A percentile compares a stretch with the other conserved stretches of the same genome.
phyloP scores from a whole-genome alignment of 2,329 filamentous ascomycete genomes.

The Colletotrichum spaethianum region DNA sequence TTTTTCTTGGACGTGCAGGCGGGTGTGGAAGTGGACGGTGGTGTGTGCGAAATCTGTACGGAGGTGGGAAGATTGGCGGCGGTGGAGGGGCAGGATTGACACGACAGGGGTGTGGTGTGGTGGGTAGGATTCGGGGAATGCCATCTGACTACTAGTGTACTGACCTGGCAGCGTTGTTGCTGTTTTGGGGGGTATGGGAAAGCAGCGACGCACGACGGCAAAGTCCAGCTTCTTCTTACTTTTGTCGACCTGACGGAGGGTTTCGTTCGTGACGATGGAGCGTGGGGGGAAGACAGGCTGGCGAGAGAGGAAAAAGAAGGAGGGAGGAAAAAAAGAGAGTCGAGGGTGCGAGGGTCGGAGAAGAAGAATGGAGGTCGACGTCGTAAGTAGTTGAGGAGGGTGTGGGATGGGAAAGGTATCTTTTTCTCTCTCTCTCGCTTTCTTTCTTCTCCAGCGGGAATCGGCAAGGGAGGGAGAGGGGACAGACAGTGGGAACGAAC shows the following conservation, averaged over 20 bases:
- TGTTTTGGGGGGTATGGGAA: conserved; percentile 7
- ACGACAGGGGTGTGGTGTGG: conserved; percentile 21
- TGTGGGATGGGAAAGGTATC: conserved; percentile 22
- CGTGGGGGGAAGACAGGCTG: conserved; percentile 14
- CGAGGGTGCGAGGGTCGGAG: conserved; percentile 32
- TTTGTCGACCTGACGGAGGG: conserved; percentile 29
- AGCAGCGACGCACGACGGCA: conserved; percentile 32
- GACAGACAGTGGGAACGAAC: conserved; percentile 23
- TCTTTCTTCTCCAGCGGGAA: conserved; percentile 36
- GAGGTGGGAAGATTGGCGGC: conserved; percentile 25
- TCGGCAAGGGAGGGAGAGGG: conserved; percentile 34
- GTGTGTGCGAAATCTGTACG: conserved; percentile 20
- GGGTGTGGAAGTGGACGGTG: conserved; percentile 32
- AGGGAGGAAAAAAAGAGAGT: conserved; percentile 30
- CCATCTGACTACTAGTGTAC: conserved; percentile 21
- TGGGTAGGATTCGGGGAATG: conserved; percentile 19
- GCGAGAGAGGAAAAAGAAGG: conserved; percentile 1
- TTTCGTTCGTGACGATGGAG: conserved; percentile 18
- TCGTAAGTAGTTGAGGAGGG: conserved; percentile 41
- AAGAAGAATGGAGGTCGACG: conserved; percentile 35
- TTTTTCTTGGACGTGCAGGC: conserved; percentile 9
- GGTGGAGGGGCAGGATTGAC: conserved; percentile 31
- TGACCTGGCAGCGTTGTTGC: conserved; percentile 33
- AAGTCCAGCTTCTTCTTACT: conserved; percentile 37
- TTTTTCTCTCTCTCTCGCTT: conserved; percentile 9